Conservation (phyloP, 192 early-diverging fungal genomes). For the Dissophora globulifera region DNA sequence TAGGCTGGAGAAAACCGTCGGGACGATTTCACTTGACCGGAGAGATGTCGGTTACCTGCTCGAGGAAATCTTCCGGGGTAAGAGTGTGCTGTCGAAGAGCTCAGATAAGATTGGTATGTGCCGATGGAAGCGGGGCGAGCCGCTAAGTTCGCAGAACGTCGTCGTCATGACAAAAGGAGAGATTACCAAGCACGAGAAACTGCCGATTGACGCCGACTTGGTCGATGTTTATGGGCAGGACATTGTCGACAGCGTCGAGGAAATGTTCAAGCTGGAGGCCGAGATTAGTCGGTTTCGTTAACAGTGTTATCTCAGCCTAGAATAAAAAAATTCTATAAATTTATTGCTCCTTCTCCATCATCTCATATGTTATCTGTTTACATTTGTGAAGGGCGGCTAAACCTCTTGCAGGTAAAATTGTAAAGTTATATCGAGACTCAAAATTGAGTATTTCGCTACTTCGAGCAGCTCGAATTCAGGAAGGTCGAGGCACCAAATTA, state of each 20-base stretch:
- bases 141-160: constrained; percentile 77
- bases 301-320: no score
- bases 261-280: constrained; percentile 59
- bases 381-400: no score
- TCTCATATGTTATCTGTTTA: no score
- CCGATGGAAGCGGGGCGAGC: constrained; percentile 80
- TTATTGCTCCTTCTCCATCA: no score
- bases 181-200: constrained; percentile 69
- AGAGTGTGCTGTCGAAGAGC: constrained; percentile 79
- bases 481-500: no score
- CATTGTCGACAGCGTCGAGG: constrained; percentile 61
- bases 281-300: constrained; percentile 40
- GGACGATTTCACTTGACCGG: constrained; percentile 64
- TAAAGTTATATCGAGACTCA: no score
- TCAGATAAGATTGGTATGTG: constrained; percentile 78
- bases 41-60: constrained; percentile 87
- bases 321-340: no score
- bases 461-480: no score
- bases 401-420: no score
- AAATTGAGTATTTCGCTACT: no score
- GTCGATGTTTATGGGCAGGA: constrained; percentile 63
- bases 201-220: constrained; percentile 57
- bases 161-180: constrained; percentile 88
- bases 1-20: constrained; percentile 7
- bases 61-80: constrained; percentile 90